Conservation (phyloP, 1,284 basidiomycete genomes). For the Sanghuangporus baumii region DNA sequence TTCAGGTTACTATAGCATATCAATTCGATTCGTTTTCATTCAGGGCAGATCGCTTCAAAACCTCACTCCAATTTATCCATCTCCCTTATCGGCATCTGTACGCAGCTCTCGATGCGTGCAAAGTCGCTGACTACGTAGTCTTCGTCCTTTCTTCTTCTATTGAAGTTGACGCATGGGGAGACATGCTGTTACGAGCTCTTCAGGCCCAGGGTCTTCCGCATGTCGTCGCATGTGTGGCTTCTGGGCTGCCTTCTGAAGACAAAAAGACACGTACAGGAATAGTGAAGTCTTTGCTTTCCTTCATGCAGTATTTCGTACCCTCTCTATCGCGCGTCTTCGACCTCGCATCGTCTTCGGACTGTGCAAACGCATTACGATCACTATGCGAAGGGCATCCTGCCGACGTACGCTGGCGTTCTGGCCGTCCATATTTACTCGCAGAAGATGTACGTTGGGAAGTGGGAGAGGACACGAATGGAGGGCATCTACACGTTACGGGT, state of each 20-base stretch:
- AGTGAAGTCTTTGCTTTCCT: conserved; percentile 84
- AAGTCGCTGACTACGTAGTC: conserved; percentile 89
- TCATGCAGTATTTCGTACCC: conserved; percentile 94
- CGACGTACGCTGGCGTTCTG: conserved; percentile 78
- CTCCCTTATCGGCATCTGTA: conserved; percentile 70
- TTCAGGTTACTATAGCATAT: conserved; percentile 14
- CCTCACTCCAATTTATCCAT: conserved; percentile 81
- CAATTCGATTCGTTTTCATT: conserved; percentile 25
- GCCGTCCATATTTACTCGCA: conserved; percentile 74
- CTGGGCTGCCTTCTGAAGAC: conserved; percentile 36
- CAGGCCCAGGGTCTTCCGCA: conserved; percentile 78
- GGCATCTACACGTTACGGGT: conserved; percentile 72
- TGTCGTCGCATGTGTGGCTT: conserved; percentile 58
- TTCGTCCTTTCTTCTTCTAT: conserved; percentile 76
- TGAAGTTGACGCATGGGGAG: conserved; percentile 86
- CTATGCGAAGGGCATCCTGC: conserved; percentile 77
- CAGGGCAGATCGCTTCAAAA: conserved; percentile 84
- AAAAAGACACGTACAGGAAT: conserved; percentile 61
- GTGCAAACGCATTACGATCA: conserved; percentile 64
- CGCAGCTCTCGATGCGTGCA: conserved; percentile 79
- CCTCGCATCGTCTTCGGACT: conserved; percentile 48
- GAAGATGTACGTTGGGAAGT: conserved; percentile 53
- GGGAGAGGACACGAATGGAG: conserved; percentile 23
- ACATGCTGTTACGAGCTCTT: conserved; percentile 84
- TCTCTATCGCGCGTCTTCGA: conserved; percentile 66